Base-by-base conservation (phyloP, 2,329 filamentous ascomycete species). In the Waltergamsia citrina region DNA sequence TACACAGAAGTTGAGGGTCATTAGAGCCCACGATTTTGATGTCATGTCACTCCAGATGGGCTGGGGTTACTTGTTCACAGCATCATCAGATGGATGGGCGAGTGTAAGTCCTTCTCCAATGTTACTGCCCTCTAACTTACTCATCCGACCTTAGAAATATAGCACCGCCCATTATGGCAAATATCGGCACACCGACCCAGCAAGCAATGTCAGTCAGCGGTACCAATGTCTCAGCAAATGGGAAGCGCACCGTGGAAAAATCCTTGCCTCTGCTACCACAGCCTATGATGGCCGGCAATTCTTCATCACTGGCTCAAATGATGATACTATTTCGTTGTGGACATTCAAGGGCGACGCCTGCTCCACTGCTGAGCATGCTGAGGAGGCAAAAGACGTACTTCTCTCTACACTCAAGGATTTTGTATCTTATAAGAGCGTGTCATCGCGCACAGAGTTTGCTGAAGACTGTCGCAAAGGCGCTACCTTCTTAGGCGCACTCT, bases 261-360 rank as follows among this genome's bases (percentile, higher is more conserved):
- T 96, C 26, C 68, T 98, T 11, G 81, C 90, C 3, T 95, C 90
- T 0, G 81, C 85, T 0, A 74, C 82, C 14, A 81, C 81, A 1
- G 76, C 65, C 1, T 75, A 81, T 52, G 73, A 81, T 20, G 72
- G 75, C 32, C 75, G 83, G 38, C 74, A 82, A n/a, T 75, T 92
- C n/a, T 92, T 86, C 52, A 86, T 94, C 33, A 95, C 90, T 0
- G 92, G 92, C 7, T 88, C 86, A 31, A 98, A 94, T 48, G 92
- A 98, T 56, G 81, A 87, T 50, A 82, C 79, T 0, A 76, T 98
- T 18, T 83, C 85, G 7, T 74, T 96, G 15, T 98, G 92, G 92
- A 78, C 90, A 43, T 70, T 94, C 33, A 60, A 66, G 4, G 62
- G 63, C 34, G 47, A 49, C 3, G 44, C 47, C 3, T 62, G 60